Base-by-base conservation (phyloP, 345 rosid species). In the Cochlearia excelsa region DNA sequence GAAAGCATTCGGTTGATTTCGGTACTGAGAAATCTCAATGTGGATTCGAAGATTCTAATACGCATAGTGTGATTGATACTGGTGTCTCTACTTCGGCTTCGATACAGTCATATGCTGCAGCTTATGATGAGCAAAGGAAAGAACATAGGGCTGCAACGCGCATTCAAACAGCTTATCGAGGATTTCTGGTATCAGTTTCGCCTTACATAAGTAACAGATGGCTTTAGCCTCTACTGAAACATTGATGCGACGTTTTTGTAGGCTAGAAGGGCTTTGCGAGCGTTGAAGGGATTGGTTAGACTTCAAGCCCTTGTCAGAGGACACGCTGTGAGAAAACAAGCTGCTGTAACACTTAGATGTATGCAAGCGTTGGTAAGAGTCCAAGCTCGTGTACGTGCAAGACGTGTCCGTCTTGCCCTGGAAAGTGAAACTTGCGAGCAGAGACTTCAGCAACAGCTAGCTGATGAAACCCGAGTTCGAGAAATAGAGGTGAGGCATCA, bases 331-430 rank as follows among this genome's bases (percentile, higher is more conserved):
- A 87, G 99, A 78, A 94, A 94, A 73, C 97, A 94, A 78, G 99
- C 99, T 69, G 99, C 99, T 27, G 86, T 94, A 69, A 94, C 99
- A 29, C 96, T 94, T 58, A 90, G 97, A 67, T 87, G 99, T 74
- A 94, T 94, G 99, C 96, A 94, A 90, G 99, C 99, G 29, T 80
- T 94, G 47, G 99, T 90, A 61, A 87, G 97, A 74, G 99, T 94
- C 75, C 99, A 94, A 76, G 99, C 97, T 59, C 97, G 97, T 71
- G 90, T 90, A 26, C 83, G 96, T 7, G 97, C 99, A 42, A 85
- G 99, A 74, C 96, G 90, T 50, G 95, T 90, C 65, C 99, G 99
- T 54, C 62, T 94, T 31, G 84, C 97, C 30, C 73, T 94, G 80
- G 97, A 94, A 76, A 81, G 88, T 82, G 81, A 94, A 76, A 87